Percentiles rank a stretch among this genome's conserved stretches.
Conservation (phyloP, 176 grass and related monocot genomes). For the bread wheat (Triticum aestivum) region IWGSC_CS_RefSeq_v2.1 NC_057805.1:475076585-475077084, state of each 20-base stretch:
- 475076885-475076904: constrained; percentile 77
- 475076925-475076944: constrained; percentile 65
- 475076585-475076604: constrained; percentile 66
- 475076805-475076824: constrained; percentile 51
- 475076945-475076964: constrained; percentile 65
- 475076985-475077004: constrained; percentile 56
- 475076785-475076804: constrained; percentile 39
- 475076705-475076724: constrained; percentile 39
- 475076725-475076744: constrained; percentile 70
- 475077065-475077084: constrained; percentile 44
- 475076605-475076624: constrained; percentile 78
- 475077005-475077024: constrained; percentile 55
- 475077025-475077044: constrained; percentile 36
- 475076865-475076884: constrained; percentile 59
- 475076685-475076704: constrained; percentile 75
- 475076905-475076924: constrained; percentile 74
- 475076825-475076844: constrained; percentile 68
- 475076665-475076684: constrained; percentile 29
- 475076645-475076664: constrained; percentile 64
- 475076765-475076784: constrained; percentile 51
- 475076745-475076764: constrained; percentile 55
- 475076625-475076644: constrained; percentile 51
- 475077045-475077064: constrained; percentile 57
- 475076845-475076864: constrained; percentile 82
- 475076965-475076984: constrained; percentile 69